These are phyloP conservation scores for Fusarium illudens DNA, from an alignment of 2,329 filamentous ascomycete genomes.

Conservation along the genomic window DNA sequence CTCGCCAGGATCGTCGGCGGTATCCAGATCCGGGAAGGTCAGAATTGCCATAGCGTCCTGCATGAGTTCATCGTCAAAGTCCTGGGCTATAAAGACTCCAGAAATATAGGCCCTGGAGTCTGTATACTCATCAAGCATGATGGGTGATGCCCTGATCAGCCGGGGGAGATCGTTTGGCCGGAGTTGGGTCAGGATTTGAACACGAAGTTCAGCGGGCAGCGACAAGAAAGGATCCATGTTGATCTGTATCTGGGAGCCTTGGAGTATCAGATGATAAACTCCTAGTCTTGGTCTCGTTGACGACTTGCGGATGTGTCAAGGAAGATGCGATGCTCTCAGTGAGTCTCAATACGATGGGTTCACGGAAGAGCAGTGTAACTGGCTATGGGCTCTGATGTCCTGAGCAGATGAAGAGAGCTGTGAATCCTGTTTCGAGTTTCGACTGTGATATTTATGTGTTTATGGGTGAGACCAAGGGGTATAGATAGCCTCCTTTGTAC, in stretches of 20 bases:
- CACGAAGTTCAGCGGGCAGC: background rate
- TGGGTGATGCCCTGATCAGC: background rate
- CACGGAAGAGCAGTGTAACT: background rate
- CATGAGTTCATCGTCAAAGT: conserved; percentile 3
- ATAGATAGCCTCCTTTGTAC: background rate
- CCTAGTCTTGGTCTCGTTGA: background rate
- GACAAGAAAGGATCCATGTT: background rate
- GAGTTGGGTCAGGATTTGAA: background rate
- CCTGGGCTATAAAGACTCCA: background rate
- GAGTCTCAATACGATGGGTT: background rate
- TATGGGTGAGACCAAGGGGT: background rate
- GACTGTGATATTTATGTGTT: background rate
- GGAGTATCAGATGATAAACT: background rate
- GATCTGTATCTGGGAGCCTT: background rate
- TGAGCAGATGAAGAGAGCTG: background rate
- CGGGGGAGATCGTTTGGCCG: background rate
- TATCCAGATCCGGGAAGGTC: background rate
- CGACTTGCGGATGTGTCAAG: background rate
- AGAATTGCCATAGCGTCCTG: conserved; percentile 11
- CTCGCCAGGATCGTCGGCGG: too few species aligned
- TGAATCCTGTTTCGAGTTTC: background rate
- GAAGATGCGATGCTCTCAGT: background rate
- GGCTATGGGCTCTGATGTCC: background rate
- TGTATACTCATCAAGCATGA: background rate
- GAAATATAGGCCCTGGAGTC: background rate